phyloP scores from a whole-genome alignment of 371 early-diverging fungal species.

The Rhizopus sp. region DNA sequence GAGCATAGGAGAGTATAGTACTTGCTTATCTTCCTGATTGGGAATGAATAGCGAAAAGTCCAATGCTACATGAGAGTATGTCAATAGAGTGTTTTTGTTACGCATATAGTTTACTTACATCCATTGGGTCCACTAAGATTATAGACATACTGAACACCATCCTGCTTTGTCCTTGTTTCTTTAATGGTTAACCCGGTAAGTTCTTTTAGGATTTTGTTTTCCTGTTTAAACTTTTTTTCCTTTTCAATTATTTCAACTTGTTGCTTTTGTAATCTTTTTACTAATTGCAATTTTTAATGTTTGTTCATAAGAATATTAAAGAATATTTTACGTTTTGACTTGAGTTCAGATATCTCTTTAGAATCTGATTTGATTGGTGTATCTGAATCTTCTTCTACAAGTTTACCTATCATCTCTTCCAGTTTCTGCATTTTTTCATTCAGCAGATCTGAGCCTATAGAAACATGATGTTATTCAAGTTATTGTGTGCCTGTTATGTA shows the following conservation, averaged over 20 bases:
- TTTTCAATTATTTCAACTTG: conserved; percentile 2
- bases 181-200: conserved; percentile 15
- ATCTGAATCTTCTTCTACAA: not conserved
- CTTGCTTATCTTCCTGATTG: conserved; percentile 5
- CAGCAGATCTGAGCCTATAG: not conserved
- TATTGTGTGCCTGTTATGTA: not conserved
- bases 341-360: not conserved
- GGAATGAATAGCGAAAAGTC: conserved; percentile 16
- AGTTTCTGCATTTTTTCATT: not conserved
- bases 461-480: not conserved
- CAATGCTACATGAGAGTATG: conserved; percentile 3
- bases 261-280: not conserved
- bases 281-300: not conserved
- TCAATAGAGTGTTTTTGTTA: not conserved
- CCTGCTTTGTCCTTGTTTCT: conserved; percentile 7
- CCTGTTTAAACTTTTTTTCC: conserved; percentile 1
- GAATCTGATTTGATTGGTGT: not conserved
- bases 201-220: conserved; percentile 2
- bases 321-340: not conserved
- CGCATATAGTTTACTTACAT: conserved; percentile 12
- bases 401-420: not conserved
- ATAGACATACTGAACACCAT: conserved; percentile 14
- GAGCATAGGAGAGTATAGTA: conserved; percentile 17
- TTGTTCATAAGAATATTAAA: not conserved
- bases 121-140: conserved; percentile 20